phyloP scores from a whole-genome alignment of 164 flowering plant genomes.

The Dillenia turbinata region DNA sequence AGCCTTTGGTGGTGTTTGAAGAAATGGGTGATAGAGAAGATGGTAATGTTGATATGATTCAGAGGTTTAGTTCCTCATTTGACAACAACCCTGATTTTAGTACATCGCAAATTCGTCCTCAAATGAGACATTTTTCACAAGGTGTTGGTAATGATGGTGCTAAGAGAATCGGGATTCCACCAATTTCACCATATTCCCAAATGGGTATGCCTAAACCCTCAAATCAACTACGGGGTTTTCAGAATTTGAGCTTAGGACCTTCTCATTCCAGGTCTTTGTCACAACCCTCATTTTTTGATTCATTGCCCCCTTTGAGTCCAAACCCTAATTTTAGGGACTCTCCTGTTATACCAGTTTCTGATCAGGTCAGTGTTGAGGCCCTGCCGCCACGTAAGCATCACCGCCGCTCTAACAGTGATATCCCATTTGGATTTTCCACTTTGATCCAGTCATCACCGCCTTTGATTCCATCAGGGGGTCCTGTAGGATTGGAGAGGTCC shows the following conservation, averaged over 20 bases:
- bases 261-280: conserved; percentile 85
- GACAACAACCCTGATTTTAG: conserved; percentile 54
- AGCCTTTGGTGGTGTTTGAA: no score
- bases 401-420: conserved; percentile 84
- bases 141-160: conserved; percentile 36
- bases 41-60: conserved; percentile 28
- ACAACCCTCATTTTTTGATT: conserved; percentile 79
- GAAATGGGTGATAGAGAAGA: conserved; percentile 59
- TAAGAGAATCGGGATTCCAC: conserved; percentile 71
- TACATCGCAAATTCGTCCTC: conserved; percentile 41
- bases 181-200: conserved; percentile 76
- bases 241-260: conserved; percentile 37
- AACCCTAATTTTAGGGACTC: conserved; percentile 49
- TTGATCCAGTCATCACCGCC: conserved; percentile 51
- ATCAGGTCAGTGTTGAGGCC: conserved; percentile 39
- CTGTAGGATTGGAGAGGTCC: conserved; percentile 33
- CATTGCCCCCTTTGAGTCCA: conserved; percentile 86
- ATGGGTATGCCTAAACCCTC: conserved; percentile 34
- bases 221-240: conserved; percentile 40
- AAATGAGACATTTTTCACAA: conserved; percentile 42
- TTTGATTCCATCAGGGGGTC: conserved; percentile 33
- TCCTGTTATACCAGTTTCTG: conserved; percentile 31
- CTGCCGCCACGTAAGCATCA: conserved; percentile 85
- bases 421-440: conserved; percentile 65
- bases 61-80: conserved; percentile 61